Evolutionary conservation across 768 basidiomycete genomes (phyloP).

Genomic region (Kwoniella sp.): DNA sequence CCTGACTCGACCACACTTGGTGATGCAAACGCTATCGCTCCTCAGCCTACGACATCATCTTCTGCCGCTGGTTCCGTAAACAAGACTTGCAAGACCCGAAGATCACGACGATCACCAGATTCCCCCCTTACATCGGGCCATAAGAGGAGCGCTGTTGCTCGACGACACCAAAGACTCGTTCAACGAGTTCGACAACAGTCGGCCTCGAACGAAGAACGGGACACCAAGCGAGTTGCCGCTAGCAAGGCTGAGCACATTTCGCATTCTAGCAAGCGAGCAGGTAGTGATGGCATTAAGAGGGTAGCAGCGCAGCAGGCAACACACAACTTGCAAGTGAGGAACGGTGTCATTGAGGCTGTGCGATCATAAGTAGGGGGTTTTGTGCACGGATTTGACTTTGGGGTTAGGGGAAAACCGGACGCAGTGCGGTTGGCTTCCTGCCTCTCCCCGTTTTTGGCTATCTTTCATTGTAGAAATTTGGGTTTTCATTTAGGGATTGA

Average conservation of each 20-base stretch:
- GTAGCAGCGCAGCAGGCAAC: slow-evolving; percentile 19
- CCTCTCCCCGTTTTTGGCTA: neutral
- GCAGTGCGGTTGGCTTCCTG: neutral
- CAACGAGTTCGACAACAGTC: slow-evolving; percentile 5
- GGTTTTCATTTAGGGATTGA: neutral
- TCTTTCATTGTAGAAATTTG: neutral
- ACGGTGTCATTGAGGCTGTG: neutral
- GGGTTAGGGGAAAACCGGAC: neutral
- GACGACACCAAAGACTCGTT: slow-evolving; percentile 13
- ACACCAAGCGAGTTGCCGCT: slow-evolving; percentile 16
- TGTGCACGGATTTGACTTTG: neutral
- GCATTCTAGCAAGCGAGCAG: slow-evolving; percentile 1
- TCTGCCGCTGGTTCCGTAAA: slow-evolving; percentile 2
- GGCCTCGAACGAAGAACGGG: neutral
- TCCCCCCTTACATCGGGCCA: neutral
- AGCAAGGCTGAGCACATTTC: slow-evolving; percentile 20
- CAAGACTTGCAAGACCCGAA: slow-evolving; percentile 17
- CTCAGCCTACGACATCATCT: slow-evolving; percentile 7
- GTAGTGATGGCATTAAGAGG: slow-evolving; percentile 9
- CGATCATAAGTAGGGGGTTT: neutral
- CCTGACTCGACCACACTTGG: slow-evolving; percentile 5
- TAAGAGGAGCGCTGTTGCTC: neutral
- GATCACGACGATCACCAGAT: slow-evolving; percentile 6
- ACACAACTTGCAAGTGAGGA: slow-evolving; percentile 9
- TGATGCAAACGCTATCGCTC: neutral